These are phyloP conservation scores for Podila horticola DNA, from an alignment of 192 early-diverging fungal species.

Conservation along the genomic window DNA sequence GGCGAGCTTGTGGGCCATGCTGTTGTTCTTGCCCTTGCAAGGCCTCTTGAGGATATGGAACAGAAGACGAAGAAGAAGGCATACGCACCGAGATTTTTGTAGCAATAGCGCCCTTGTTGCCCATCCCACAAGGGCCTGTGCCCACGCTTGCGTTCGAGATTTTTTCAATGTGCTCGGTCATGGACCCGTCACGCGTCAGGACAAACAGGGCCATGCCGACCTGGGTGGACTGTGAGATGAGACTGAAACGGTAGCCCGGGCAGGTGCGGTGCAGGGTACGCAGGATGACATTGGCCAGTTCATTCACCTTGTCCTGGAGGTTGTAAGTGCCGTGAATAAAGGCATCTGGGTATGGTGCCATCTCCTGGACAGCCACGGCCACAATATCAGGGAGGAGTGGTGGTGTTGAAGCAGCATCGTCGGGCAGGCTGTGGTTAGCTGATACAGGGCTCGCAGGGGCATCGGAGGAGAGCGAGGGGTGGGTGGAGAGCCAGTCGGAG, in stretches of 20 bases:
- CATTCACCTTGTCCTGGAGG: slow-evolving; percentile 19
- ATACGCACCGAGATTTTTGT: slow-evolving; percentile 35
- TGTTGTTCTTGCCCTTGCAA: background rate
- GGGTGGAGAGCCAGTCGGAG: slow-evolving; percentile 49
- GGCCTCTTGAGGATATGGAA: background rate
- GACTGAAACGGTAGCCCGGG: slow-evolving; percentile 40
- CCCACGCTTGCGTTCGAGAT: slow-evolving; percentile 36
- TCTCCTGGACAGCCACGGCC: slow-evolving; percentile 56
- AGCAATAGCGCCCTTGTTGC: slow-evolving; percentile 56
- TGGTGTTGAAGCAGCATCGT: background rate
- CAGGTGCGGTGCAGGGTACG: slow-evolving; percentile 37
- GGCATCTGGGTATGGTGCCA: slow-evolving; percentile 46
- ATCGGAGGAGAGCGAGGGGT: slow-evolving; percentile 20
- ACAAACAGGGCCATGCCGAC: slow-evolving; percentile 53
- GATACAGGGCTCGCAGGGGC: slow-evolving; percentile 25
- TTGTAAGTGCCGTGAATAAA: slow-evolving; percentile 38
- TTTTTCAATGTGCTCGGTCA: slow-evolving; percentile 28
- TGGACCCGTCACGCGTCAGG: slow-evolving; percentile 39
- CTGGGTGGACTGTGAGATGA: slow-evolving; percentile 23
- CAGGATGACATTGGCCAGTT: slow-evolving; percentile 34
- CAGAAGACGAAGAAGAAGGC: background rate
- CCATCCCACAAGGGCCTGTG: slow-evolving; percentile 41
- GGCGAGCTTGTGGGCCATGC: background rate
- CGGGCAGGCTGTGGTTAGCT: background rate
- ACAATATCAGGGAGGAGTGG: slow-evolving; percentile 54